Evolutionary conservation across 148 eudicot species (phyloP), one percentile per base, ranked within the genome.

Genomic region (Simmondsia chinensis): DNA sequence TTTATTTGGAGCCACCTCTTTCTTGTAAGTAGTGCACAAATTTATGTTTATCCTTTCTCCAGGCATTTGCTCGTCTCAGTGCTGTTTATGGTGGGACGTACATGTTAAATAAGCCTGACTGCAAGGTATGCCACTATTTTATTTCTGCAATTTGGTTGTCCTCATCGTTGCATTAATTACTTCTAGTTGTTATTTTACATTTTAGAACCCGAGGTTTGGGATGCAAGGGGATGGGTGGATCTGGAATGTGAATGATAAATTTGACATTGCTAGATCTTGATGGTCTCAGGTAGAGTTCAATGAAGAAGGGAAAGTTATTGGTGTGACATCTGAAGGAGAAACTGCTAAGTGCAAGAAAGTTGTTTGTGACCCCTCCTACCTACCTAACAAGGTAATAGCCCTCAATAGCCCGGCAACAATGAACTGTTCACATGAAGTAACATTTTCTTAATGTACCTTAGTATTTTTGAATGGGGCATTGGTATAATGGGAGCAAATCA

Each of bases 71-170:
- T 47, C 79, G 94, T 35, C 73, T 88, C 2, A 88, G 97, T 83
- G 97, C 97, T 68, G 97, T 89, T 46, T 89, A 89, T 71, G 97
- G 97, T 59, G 94, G 94, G 43, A 89, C 97, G 13, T 89, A 89
- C 70, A 84, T 89, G 97, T 63, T 89, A 74, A 77, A 67, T 45
- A 88, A 89, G 72, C 91, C 97, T 57, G 94, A 84, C 30, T 83
- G 97, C 84, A 82, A 72, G 91, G 91, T 82, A 60, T 25, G n/a
- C n/a, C n/a, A n/a, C n/a, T n/a, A n/a, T 9, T 25, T 2, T 47
- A 31, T 32, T 30, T 17, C 39, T 42, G 1, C 5, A n/a, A 30
- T 30, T 45, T 13, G 8, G 4, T 20, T 43, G 9, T 22, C n/a
- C 18, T 30, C 8, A 23, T 43, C 40, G 10, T 42, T 47, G 31